Conservation (phyloP, 2,329 filamentous ascomycete genomes). For the Aureobasidium sp. region DNA sequence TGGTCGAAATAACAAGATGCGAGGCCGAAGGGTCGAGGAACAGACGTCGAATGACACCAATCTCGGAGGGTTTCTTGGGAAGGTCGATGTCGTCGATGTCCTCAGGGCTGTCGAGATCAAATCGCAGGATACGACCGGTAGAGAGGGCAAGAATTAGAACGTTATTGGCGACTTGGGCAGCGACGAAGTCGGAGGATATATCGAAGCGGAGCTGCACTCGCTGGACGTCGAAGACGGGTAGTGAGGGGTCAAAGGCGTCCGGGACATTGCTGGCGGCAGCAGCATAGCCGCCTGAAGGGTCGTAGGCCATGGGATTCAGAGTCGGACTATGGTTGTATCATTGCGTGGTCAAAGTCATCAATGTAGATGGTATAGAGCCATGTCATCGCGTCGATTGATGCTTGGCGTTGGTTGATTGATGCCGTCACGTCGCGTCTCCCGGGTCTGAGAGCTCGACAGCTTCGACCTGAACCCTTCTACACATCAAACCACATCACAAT, state of each 20-base stretch:
- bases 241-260: slow-evolving; percentile 27
- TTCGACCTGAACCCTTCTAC: not conserved
- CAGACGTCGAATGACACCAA: slow-evolving; percentile 87
- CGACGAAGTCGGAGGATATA: slow-evolving; percentile 89
- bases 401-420: slow-evolving; percentile 7
- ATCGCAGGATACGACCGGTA: slow-evolving; percentile 84
- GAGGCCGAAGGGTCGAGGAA: slow-evolving; percentile 97
- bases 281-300: slow-evolving; percentile 23
- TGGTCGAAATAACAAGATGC: slow-evolving; percentile 84
- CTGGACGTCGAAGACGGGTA: slow-evolving; percentile 93
- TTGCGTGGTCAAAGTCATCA: not conserved
- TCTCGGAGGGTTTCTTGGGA: slow-evolving; percentile 82
- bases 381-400: slow-evolving; percentile 1
- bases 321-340: not conserved
- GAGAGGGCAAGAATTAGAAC: slow-evolving; percentile 87
- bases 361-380: not conserved
- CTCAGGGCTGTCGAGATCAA: slow-evolving; percentile 85
- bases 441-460: not conserved
- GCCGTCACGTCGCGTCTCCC: slow-evolving; percentile 5
- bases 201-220: slow-evolving; percentile 89
- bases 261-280: slow-evolving; percentile 16
- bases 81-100: slow-evolving; percentile 98
- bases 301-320: slow-evolving; percentile 17
- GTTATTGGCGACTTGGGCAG: slow-evolving; percentile 95
- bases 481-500: slow-evolving; percentile 21